A percentile compares a stretch with the other conserved stretches of the same genome.
Evolutionary conservation across 169 alveolate genomes (phyloP).

Genomic region (Plasmodium ovale): DNA sequence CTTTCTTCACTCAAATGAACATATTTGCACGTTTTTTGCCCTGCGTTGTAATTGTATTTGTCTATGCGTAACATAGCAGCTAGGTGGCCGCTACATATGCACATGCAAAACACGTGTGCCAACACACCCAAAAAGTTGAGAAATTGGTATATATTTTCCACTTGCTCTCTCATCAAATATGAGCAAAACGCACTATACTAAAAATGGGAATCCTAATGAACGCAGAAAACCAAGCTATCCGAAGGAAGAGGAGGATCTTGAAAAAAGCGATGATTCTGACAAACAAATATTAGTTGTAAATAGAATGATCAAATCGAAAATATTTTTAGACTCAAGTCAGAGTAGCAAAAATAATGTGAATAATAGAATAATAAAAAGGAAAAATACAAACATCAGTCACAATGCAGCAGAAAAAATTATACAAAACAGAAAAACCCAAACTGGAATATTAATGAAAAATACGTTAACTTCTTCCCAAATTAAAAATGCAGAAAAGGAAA

Average conservation of each 20-base stretch:
- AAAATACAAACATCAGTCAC: neutral
- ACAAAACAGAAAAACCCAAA: neutral
- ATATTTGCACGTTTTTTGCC: too few species aligned
- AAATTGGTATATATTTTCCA: too few species aligned
- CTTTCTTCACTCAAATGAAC: too few species aligned
- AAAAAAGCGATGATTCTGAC: constrained; percentile 58
- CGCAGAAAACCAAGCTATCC: neutral
- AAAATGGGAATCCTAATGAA: constrained; percentile 17
- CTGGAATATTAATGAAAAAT: neutral
- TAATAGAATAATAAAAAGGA: constrained; percentile 11
- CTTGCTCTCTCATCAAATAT: neutral
- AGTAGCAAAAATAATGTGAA: neutral
- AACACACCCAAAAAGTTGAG: too few species aligned
- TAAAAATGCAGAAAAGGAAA: neutral
- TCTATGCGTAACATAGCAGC: too few species aligned
- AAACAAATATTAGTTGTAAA: constrained; percentile 54
- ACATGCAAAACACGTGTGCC: too few species aligned
- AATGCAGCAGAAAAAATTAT: neutral
- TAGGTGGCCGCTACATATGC: too few species aligned
- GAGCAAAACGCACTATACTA: constrained; percentile 1
- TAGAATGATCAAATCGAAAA: constrained; percentile 52
- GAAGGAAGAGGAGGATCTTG: constrained; percentile 13
- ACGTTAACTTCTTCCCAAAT: neutral
- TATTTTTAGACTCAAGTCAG: constrained; percentile 15
- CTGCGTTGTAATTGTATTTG: too few species aligned